These are phyloP conservation scores for Triticum aestivum DNA, from an alignment of 176 grass and related monocot species.

Conservation along the genomic window DNA sequence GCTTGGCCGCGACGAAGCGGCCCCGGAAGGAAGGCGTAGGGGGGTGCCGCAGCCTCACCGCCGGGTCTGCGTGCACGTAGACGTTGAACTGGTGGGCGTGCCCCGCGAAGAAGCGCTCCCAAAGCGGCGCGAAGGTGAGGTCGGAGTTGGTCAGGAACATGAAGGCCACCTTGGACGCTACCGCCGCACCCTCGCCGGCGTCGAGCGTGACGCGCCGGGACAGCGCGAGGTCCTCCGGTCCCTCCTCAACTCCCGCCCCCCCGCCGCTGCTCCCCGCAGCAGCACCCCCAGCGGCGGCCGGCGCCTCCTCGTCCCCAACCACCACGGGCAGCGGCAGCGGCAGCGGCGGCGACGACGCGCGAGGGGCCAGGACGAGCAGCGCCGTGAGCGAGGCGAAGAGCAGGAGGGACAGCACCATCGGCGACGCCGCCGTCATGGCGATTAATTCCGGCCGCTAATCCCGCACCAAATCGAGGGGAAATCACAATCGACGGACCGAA, in stretches of 20 bases:
- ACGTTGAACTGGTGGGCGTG: slow-evolving; percentile 43
- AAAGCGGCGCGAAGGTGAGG: slow-evolving; percentile 78
- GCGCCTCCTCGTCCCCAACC: not conserved
- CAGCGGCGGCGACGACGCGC: slow-evolving; percentile 29
- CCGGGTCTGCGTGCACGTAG: slow-evolving; percentile 80
- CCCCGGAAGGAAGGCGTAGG: slow-evolving; percentile 47
- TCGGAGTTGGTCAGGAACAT: slow-evolving; percentile 83
- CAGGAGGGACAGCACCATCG: slow-evolving; percentile 47
- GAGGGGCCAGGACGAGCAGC: slow-evolving; percentile 38
- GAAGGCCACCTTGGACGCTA: slow-evolving; percentile 76
- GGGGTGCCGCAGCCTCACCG: slow-evolving; percentile 9
- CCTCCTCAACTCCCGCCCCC: not conserved
- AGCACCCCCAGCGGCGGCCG: not conserved
- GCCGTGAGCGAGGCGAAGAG: slow-evolving; percentile 44
- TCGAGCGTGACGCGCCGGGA: slow-evolving; percentile 56
- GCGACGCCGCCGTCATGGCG: slow-evolving; percentile 31
- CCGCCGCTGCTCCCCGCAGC: not conserved
- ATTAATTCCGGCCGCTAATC: not conserved
- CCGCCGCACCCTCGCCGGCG: not conserved
- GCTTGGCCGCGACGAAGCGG: slow-evolving; percentile 60
- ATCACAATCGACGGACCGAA: not conserved
- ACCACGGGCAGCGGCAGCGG: not conserved
- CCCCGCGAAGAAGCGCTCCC: slow-evolving; percentile 77
- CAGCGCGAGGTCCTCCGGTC: slow-evolving; percentile 56
- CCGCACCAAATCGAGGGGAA: not conserved